Conservation (phyloP, 306 rosid species). For the Prunus davidiana region DNA sequence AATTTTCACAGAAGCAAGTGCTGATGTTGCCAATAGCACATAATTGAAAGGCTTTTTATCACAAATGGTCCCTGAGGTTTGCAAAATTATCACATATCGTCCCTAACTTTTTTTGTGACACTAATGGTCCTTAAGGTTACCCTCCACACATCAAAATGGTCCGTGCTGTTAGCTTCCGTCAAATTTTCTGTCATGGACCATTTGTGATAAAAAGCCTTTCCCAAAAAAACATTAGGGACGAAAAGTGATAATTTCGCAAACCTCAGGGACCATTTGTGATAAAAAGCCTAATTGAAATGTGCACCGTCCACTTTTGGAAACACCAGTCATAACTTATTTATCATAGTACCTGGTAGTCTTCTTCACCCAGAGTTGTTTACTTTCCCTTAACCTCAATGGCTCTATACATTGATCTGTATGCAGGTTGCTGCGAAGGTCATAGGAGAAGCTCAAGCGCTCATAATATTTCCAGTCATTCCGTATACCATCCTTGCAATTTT, state of each 20-base stretch:
- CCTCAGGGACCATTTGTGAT: neutral
- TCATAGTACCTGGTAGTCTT: neutral
- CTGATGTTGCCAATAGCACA: neutral
- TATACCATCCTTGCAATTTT: slow-evolving; percentile 77
- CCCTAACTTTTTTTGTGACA: too few species aligned
- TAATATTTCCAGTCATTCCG: slow-evolving; percentile 77
- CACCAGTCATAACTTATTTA: neutral
- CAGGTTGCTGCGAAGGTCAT: slow-evolving; percentile 97
- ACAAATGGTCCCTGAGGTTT: too few species aligned
- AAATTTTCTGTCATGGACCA: too few species aligned
- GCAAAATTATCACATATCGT: too few species aligned
- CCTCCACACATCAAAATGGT: too few species aligned
- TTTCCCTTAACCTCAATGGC: neutral
- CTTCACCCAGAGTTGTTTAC: neutral
- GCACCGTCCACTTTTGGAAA: slow-evolving; percentile 2
- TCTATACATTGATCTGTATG: slow-evolving; percentile 13
- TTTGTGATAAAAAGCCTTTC: neutral
- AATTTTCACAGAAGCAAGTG: neutral
- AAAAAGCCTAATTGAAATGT: neutral
- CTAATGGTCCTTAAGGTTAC: too few species aligned
- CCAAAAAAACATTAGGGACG: too few species aligned
- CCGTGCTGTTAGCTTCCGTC: too few species aligned
- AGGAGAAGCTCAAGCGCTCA: slow-evolving; percentile 89
- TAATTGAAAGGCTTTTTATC: too few species aligned
- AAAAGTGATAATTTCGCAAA: too few species aligned